Conservation (phyloP, 1,139 yeast species). For the Yamadazyma kanchanaburiensis region DNA sequence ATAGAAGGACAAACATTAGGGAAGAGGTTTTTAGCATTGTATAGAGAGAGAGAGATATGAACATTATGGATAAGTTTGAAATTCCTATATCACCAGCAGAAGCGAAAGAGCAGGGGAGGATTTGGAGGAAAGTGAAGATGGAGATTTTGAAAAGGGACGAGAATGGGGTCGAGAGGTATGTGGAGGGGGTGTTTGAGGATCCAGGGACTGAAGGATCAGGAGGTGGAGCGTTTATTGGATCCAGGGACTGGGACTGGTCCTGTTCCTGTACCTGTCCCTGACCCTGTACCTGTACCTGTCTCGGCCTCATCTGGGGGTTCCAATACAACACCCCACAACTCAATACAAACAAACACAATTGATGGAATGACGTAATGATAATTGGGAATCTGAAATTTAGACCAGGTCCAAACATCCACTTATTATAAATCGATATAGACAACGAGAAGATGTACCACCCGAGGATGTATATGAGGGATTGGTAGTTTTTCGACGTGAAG, state of each 20-base stretch:
- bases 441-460: slow-evolving; percentile 64
- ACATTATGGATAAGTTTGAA: slow-evolving; percentile 78
- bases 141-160: no score
- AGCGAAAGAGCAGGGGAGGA: slow-evolving; percentile 83
- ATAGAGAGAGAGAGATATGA: slow-evolving; percentile 77
- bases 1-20: slow-evolving; percentile 79
- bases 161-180: no score
- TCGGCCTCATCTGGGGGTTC: slow-evolving; percentile 46
- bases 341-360: slow-evolving; percentile 58
- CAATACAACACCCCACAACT: slow-evolving; percentile 42
- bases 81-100: slow-evolving; percentile 93
- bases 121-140: no score
- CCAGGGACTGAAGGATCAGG: no score
- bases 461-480: slow-evolving; percentile 25
- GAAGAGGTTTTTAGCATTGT: slow-evolving; percentile 92
- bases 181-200: no score
- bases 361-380: slow-evolving; percentile 81
- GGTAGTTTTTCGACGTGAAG: slow-evolving; percentile 6
- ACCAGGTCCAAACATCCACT: slow-evolving; percentile 90
- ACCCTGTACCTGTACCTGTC: not conserved
- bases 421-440: slow-evolving; percentile 83
- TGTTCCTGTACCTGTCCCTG: no score
- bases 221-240: no score
- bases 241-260: no score
- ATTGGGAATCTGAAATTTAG: slow-evolving; percentile 81